Conservation (phyloP, 1,139 yeast genomes). For the Geotrichum armillariae region DNA sequence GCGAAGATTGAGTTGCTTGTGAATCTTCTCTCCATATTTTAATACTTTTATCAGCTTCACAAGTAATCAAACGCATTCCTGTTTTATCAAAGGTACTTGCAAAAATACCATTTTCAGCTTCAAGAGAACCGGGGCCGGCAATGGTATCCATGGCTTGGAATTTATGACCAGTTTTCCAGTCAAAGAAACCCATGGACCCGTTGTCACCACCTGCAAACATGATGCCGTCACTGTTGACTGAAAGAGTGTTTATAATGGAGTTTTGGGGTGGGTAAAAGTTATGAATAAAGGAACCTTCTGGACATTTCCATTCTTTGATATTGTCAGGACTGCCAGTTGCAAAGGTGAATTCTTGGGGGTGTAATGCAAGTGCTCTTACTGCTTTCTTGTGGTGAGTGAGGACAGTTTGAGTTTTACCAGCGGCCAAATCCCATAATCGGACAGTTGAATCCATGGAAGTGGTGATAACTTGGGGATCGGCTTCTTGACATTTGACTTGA, state of each 20-base stretch:
- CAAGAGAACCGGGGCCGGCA: constrained; percentile 68
- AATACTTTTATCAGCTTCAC: constrained; percentile 87
- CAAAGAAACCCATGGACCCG: constrained; percentile 76
- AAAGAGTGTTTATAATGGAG: constrained; percentile 66
- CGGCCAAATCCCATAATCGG: constrained; percentile 81
- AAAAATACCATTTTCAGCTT: constrained; percentile 66
- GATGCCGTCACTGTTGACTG: constrained; percentile 66
- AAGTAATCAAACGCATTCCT: constrained; percentile 78
- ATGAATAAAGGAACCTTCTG: constrained; percentile 70
- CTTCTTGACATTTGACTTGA: constrained; percentile 62
- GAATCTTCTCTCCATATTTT: constrained; percentile 74
- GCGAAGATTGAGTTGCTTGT: constrained; percentile 46
- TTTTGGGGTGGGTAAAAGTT: constrained; percentile 49
- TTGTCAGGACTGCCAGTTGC: constrained; percentile 81
- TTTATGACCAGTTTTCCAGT: constrained; percentile 69
- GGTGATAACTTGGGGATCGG: constrained; percentile 84
- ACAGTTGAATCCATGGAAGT: constrained; percentile 85
- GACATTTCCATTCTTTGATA: constrained; percentile 80
- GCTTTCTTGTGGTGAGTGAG: constrained; percentile 85
- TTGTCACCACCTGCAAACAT: constrained; percentile 83
- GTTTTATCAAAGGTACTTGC: constrained; percentile 76
- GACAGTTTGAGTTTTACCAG: constrained; percentile 58
- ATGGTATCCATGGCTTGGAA: constrained; percentile 55
- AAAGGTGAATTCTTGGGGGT: constrained; percentile 73
- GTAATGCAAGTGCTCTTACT: constrained; percentile 69